Evolutionary conservation across 345 rosid species (phyloP), one percentile per base, ranked within the genome.

Genomic region (Schrenkiella parvula): DNA sequence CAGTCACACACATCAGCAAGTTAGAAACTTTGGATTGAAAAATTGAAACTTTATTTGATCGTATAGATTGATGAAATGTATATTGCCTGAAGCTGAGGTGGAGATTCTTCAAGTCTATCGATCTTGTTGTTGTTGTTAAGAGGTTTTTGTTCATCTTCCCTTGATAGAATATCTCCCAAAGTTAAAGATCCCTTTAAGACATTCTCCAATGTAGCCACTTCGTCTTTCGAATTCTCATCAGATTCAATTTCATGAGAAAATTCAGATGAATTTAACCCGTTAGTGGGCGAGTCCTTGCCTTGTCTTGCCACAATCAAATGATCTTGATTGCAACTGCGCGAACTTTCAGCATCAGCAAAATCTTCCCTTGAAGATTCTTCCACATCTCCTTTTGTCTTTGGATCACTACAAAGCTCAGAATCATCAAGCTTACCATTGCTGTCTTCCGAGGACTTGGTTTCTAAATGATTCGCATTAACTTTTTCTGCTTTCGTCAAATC

Each of bases 81-180:
- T 54, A 15, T 59, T 59, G 4, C 78, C 78, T 74, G 68, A 22
- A 41, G 31, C 46, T 31, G 73, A 67, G 54, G 7, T 28, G 26
- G 63, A 58, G 80, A 74, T 11, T 65, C 78, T 44, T 87, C 70
- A 31, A 8, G 59, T 52, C 64, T 75, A 75, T 60, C 47, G 19
- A 21, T 50, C 46, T 23, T 31, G 37, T 61, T 31, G 37, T 37
- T 42, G 35, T 41, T 37, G 68, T 61, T 14, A 26, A 31, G 29
- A 14, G 79, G 38, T 41, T 62, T 73, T 13, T 71, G 43, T 44
- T 77, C 41, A 51, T 41, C 43, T 64, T 66, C 68, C 55, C 62
- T 75, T 46, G 82, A 75, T 32, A 85, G 78, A 68, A 84, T 59
- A 53, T 82, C 85, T 74, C 80, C 82, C 43, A 86, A 81, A 25